Evolutionary conservation across 345 rosid species (phyloP), one percentile per base, ranked within the genome.

Genomic region (Citrus medica): DNA sequence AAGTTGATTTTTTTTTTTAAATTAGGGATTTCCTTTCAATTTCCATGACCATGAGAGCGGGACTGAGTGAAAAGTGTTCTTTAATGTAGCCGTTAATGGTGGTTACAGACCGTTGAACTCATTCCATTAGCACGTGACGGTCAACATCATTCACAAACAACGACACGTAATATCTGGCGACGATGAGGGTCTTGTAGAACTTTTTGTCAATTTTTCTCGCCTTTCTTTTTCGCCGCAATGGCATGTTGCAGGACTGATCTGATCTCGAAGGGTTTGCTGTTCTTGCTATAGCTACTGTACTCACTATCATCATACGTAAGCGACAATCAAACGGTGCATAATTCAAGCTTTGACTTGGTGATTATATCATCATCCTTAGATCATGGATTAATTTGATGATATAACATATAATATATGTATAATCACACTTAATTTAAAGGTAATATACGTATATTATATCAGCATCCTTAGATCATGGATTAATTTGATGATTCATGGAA

Each of bases 21-120:
- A 22, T 22, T n/a, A 3, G 27, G 27, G 27, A n/a, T n/a, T 22
- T 22, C 24, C 58, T 53, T 53, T 17, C 19, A 53, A 53, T 53
- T 53, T 53, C 51, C 5, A 46, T 3, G 22, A 53, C 22, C 6
- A 4, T 1, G 7, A 53, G 21, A 5, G 22, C 12, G 22, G 5
- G 21, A 9, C 62, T 80, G 83, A 46, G 75, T 77, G 80, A 83
- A 73, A 64, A 4, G 7, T 58, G 68, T 83, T 85, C 90, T 85
- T 38, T 80, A 67, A 80, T 79, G 42, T 66, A 68, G 88, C 90
- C 89, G 90, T 84, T 85, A 84, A 87, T 86, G 89, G 84, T 73
- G 87, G 89, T 77, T 80, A 64, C 28, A 55, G 64, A 79, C 85
- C 78, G 87, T 84, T 84, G 81, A 78, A 30, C 9, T 19, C 38